These are phyloP conservation scores for Gloeostereum incarnatum DNA, from an alignment of 768 basidiomycete genomes.

Conservation along the genomic window DNA sequence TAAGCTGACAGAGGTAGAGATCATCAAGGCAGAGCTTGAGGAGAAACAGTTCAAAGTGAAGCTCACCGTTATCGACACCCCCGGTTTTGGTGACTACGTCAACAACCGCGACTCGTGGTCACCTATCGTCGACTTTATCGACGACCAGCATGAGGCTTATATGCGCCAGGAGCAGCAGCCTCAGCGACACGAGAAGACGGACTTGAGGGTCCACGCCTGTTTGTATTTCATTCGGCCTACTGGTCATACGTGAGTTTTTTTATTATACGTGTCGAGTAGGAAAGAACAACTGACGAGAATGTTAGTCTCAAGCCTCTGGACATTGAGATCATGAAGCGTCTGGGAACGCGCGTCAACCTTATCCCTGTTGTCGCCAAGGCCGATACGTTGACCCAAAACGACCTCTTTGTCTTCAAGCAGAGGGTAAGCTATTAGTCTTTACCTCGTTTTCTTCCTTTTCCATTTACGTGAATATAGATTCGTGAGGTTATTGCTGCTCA, in stretches of 20 bases:
- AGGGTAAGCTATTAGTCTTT: conserved; percentile 69
- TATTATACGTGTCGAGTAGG: too few species aligned
- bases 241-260: conserved; percentile 90
- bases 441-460: too few species aligned
- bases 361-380: conserved; percentile 98
- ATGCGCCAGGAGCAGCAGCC: conserved; percentile 99
- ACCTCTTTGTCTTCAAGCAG: conserved; percentile 87
- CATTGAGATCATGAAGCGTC: conserved; percentile 99
- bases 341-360: conserved; percentile 95
- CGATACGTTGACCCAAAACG: conserved; percentile 92
- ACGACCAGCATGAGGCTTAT: conserved; percentile 91
- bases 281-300: too few species aligned
- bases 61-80: conserved; percentile 97
- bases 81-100: conserved; percentile 99
- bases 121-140: conserved; percentile 97
- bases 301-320: conserved; percentile 89
- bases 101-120: conserved; percentile 99
- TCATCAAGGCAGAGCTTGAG: conserved; percentile 98
- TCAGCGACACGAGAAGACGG: conserved; percentile 88
- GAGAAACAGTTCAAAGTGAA: conserved; percentile 99
- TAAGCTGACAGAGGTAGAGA: conserved; percentile 97
- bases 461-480: too few species aligned
- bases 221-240: conserved; percentile 95
- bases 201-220: conserved; percentile 93
- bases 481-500: conserved; percentile 88